These are phyloP conservation scores for Fusarium phyllophilum DNA, from an alignment of 2,329 filamentous ascomycete species.

Conservation along the genomic window DNA sequence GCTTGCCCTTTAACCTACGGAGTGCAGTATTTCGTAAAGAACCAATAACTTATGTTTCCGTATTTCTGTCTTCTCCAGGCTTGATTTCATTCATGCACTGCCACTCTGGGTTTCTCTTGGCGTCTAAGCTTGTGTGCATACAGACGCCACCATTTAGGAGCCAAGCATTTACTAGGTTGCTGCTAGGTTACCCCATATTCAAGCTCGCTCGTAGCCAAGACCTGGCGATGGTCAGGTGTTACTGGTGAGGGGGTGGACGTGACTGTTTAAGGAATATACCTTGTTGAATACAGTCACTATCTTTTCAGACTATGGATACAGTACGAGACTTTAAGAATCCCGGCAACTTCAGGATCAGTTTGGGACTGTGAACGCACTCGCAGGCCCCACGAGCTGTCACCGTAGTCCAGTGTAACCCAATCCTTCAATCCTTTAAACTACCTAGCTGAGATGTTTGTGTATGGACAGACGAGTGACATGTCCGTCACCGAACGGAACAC, in stretches of 20 bases:
- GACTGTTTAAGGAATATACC: neutral
- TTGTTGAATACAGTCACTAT: neutral
- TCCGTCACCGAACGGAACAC: neutral
- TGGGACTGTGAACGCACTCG: neutral
- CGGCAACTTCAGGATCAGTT: neutral
- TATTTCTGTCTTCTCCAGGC: neutral
- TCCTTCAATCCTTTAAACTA: neutral
- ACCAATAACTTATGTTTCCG: neutral
- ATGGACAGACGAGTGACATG: neutral
- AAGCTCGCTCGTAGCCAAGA: slow-evolving; percentile 34
- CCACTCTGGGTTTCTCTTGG: slow-evolving; percentile 26
- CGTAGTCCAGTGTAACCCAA: neutral
- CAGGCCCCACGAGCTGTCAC: neutral
- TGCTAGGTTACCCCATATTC: slow-evolving; percentile 29
- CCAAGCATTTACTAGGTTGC: slow-evolving; percentile 31
- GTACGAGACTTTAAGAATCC: neutral
- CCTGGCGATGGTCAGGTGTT: slow-evolving; percentile 34
- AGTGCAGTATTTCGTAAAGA: neutral
- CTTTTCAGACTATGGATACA: neutral
- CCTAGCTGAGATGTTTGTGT: neutral
- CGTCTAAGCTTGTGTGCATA: slow-evolving; percentile 9
- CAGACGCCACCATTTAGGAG: slow-evolving; percentile 33
- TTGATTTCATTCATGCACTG: slow-evolving; percentile 20
- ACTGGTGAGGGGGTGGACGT: slow-evolving; percentile 6
- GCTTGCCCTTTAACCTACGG: neutral